These are phyloP conservation scores for Thamnidium elegans DNA, from an alignment of 192 early-diverging fungal species.

Conservation along the genomic window DNA sequence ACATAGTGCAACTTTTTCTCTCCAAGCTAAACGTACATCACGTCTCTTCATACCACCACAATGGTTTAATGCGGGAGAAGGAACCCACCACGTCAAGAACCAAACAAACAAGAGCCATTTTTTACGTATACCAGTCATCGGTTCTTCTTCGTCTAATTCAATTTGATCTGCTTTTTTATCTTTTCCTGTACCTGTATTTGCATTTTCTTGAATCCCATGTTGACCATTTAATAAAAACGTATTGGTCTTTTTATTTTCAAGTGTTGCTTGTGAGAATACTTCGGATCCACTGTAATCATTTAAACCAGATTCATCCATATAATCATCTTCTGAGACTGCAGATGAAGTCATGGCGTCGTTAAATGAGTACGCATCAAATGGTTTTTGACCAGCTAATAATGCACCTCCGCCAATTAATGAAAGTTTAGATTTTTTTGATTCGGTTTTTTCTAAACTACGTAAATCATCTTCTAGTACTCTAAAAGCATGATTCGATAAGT, in stretches of 20 bases:
- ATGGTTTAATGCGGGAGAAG: constrained; percentile 60
- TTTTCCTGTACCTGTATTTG: not conserved
- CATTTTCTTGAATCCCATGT: not conserved
- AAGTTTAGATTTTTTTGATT: constrained; percentile 28
- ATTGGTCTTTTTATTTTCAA: constrained; percentile 11
- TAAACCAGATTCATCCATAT: constrained; percentile 18
- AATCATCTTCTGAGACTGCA: constrained; percentile 27
- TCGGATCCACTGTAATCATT: constrained; percentile 19
- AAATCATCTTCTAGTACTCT: constrained; percentile 80
- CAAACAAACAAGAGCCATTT: constrained; percentile 88
- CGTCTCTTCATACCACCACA: constrained; percentile 77
- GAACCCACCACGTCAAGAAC: constrained; percentile 80
- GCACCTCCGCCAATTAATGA: not conserved
- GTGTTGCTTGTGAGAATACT: constrained; percentile 15
- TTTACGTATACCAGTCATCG: constrained; percentile 55
- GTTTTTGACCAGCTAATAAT: not conserved
- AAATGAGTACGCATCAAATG: constrained; percentile 24
- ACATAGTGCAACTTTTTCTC: constrained; percentile 95
- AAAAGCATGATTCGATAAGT: constrained; percentile 76
- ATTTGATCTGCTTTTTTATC: constrained; percentile 1
- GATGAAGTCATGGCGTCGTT: constrained; percentile 28
- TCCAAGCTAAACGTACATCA: constrained; percentile 90
- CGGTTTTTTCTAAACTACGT: constrained; percentile 62
- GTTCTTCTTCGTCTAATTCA: constrained; percentile 10
- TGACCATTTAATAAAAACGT: not conserved